phyloP scores from a whole-genome alignment of 495 filamentous ascomycete genomes.

The Entonaema liquescens region DNA sequence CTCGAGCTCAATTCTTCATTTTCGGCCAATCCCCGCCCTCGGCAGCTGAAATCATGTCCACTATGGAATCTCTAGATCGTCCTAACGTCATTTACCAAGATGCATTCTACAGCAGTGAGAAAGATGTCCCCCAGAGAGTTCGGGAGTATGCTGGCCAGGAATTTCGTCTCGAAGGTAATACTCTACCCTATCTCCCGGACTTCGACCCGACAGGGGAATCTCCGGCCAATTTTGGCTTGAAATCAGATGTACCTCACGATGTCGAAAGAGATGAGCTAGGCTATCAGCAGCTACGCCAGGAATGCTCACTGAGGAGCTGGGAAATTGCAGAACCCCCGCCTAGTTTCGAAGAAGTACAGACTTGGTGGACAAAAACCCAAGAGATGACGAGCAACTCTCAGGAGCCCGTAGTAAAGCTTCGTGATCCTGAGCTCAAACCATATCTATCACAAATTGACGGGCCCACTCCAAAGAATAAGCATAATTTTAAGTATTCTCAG shows the following conservation, averaged over 20 bases:
- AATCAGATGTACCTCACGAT: slow-evolving; percentile 55
- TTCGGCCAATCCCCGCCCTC: slow-evolving; percentile 51
- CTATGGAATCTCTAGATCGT: slow-evolving; percentile 52
- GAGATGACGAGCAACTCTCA: slow-evolving; percentile 48
- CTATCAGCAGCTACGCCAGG: slow-evolving; percentile 58
- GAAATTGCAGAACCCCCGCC: slow-evolving; percentile 73
- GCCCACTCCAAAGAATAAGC: slow-evolving; percentile 82
- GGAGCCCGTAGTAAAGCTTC: slow-evolving; percentile 61
- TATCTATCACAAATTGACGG: slow-evolving; percentile 87
- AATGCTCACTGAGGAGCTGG: slow-evolving; percentile 70
- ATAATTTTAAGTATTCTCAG: slow-evolving; percentile 90
- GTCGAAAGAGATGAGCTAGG: slow-evolving; percentile 58
- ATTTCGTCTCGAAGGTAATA: slow-evolving; percentile 79
- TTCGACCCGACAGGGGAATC: slow-evolving; percentile 75
- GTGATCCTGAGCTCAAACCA: slow-evolving; percentile 45
- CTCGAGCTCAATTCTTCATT: slow-evolving; percentile 37
- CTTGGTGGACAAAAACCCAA: slow-evolving; percentile 67
- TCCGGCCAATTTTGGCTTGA: slow-evolving; percentile 64
- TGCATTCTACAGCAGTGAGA: slow-evolving; percentile 85
- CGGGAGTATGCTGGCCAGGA: slow-evolving; percentile 90
- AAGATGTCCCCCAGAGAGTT: slow-evolving; percentile 79
- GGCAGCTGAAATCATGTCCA: slow-evolving; percentile 50
- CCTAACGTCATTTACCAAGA: slow-evolving; percentile 78
- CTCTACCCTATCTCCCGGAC: slow-evolving; percentile 76
- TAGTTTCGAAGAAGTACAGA: slow-evolving; percentile 70